Evolutionary conservation across 2,329 filamentous ascomycete species (phyloP), one percentile per base, ranked within the genome.

Genomic region (Cladosporium sphaerospermum): DNA sequence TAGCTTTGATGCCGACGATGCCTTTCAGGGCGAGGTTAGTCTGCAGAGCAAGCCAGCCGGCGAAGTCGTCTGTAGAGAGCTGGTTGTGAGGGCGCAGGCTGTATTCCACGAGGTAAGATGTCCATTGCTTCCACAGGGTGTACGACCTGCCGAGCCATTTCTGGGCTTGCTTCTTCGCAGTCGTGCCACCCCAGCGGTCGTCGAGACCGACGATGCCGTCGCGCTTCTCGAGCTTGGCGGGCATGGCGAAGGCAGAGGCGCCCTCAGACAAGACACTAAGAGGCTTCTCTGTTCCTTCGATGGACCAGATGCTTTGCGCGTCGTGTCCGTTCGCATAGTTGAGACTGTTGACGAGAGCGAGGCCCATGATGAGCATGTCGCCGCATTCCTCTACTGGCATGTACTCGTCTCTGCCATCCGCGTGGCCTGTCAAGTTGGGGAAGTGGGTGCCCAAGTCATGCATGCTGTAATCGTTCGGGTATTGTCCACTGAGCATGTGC

Each of bases 21-120:
- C 88, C 88, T 70, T 93, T 93, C 56, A 93, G 75, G 0, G 88
- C 88, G 18, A 93, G 75, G 63, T 93, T 91, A 2, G 87, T 91
- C 67, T 92, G 88, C 57, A 91, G 83, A 4, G 84, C 80, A 16
- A 90, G 75, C 68, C 84, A 84, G 39, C 88, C 88, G 1, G 88
- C 88, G 67, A 92, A 93, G 64, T 93, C 88, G 63, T 93, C 88
- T 1, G 88, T 93, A 16, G 84, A 89, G 13, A 93, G 77, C 69
- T 92, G 88, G 57, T 88, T 83, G 3, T 83, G 80, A 2, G 88
- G 88, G 54, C 88, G 82, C 40, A 92, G 74, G 23, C 85, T 80
- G 64, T 84, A 87, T 32, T 88, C 78, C n/a, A 91, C 80, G 18
- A 93, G 74, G 65, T 89, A 93, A 6, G 80, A 75, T 0, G 87